These are phyloP conservation scores for Gryganskiella cystojenkinii DNA, from an alignment of 192 early-diverging fungal genomes.

Conservation along the genomic window DNA sequence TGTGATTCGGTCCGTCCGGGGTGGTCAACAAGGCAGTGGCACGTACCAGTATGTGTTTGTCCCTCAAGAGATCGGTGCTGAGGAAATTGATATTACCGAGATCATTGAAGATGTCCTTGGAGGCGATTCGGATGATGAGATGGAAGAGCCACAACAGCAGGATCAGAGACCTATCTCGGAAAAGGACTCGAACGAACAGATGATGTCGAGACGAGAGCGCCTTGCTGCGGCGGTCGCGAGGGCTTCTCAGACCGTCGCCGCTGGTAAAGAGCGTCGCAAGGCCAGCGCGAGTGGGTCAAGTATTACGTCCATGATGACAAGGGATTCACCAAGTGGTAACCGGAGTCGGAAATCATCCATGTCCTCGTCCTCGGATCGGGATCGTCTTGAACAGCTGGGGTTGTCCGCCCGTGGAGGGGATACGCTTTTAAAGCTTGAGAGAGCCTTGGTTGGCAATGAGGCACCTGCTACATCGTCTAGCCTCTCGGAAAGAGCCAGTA, in stretches of 20 bases:
- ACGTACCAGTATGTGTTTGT: conserved; percentile 53
- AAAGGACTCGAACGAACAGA: no score
- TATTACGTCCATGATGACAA: background rate
- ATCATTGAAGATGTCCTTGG: conserved; percentile 59
- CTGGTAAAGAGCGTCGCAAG: conserved; percentile 38
- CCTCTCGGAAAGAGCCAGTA: no score
- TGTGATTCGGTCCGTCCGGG: conserved; percentile 31
- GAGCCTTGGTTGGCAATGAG: conserved; percentile 25
- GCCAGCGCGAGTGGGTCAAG: conserved; percentile 15
- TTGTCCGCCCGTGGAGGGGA: conserved; percentile 32
- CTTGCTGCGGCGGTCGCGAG: conserved; percentile 36
- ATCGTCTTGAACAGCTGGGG: conserved; percentile 30
- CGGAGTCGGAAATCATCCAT: background rate
- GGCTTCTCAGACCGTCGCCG: conserved; percentile 36
- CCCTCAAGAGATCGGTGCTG: conserved; percentile 43
- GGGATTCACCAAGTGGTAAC: background rate
- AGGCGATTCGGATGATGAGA: conserved; percentile 43
- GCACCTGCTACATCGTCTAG: background rate
- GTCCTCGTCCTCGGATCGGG: conserved; percentile 8
- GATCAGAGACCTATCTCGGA: no score
- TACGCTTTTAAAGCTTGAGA: conserved; percentile 43
- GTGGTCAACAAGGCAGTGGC: no score
- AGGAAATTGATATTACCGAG: conserved; percentile 56
- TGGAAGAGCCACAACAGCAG: no score
- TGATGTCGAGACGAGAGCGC: conserved; percentile 40